Evolutionary conservation across 139 green algal species (phyloP).

Genomic region (Zygnema cylindricum): DNA sequence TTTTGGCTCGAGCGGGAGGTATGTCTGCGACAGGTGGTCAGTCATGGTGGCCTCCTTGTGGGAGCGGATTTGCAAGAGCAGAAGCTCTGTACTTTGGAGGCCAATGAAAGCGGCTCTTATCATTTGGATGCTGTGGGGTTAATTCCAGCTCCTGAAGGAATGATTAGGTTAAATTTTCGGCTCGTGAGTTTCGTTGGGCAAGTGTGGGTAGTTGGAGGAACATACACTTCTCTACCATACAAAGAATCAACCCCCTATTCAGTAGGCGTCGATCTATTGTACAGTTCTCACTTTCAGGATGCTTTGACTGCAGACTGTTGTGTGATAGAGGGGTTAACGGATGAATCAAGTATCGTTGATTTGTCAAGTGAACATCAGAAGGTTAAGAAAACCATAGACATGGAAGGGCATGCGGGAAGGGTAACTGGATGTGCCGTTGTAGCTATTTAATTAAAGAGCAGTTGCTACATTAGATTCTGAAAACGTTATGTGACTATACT

Average conservation of each 20-base stretch:
- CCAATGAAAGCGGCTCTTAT: background rate
- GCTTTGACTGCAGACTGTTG: background rate
- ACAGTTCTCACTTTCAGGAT: background rate
- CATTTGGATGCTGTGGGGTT: background rate
- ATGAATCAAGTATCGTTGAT: no score
- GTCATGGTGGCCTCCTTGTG: background rate
- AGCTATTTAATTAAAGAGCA: background rate
- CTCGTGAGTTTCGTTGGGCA: background rate
- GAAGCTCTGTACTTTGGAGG: background rate
- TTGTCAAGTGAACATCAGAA: no score
- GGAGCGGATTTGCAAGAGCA: background rate
- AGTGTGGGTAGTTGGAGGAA: background rate
- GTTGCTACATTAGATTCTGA: no score
- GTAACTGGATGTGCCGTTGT: background rate
- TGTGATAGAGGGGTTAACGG: no score
- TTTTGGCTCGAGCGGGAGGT: background rate
- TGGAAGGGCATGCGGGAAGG: background rate
- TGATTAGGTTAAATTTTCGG: background rate
- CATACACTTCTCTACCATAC: background rate
- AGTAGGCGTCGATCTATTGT: background rate
- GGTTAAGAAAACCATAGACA: background rate
- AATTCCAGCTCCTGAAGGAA: background rate
- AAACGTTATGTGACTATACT: no score
- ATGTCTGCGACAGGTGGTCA: background rate
- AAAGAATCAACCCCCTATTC: background rate